phyloP scores from a whole-genome alignment of 805 yeast genomes.

The Candida jianshihensis region DNA sequence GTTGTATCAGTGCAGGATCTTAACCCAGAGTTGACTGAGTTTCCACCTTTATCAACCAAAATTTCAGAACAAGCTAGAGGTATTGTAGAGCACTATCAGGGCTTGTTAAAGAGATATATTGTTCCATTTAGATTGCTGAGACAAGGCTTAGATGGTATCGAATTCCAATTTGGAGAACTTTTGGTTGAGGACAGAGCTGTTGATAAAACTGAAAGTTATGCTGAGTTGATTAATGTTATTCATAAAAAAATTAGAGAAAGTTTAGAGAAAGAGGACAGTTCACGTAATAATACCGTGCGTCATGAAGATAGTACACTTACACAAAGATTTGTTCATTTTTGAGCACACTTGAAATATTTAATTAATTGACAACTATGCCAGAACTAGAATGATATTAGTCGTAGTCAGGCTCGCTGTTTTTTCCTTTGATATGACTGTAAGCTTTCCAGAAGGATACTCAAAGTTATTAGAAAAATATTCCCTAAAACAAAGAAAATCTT shows the following conservation, averaged over 20 bases:
- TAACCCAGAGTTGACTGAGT: conserved; percentile 31
- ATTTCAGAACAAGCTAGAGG: conserved; percentile 64
- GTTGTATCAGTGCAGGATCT: conserved; percentile 30
- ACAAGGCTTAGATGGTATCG: conserved; percentile 50
- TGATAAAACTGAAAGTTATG: conserved; percentile 48
- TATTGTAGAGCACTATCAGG: conserved; percentile 51
- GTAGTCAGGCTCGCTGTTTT: no score
- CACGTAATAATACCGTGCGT: conserved; percentile 10
- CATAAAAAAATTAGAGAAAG: conserved; percentile 57
- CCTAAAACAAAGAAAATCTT: neutral
- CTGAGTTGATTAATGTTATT: conserved; percentile 59
- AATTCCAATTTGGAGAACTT: conserved; percentile 40
- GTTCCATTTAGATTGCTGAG: conserved; percentile 55
- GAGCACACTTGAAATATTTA: no score
- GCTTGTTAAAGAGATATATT: conserved; percentile 29
- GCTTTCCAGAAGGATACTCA: conserved; percentile 1
- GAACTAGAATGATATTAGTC: no score
- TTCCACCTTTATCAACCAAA: conserved; percentile 66
- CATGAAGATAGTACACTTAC: conserved; percentile 20
- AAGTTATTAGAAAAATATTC: neutral
- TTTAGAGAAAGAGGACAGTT: conserved; percentile 36
- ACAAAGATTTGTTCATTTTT: conserved; percentile 16
- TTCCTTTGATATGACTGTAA: neutral
- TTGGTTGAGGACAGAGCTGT: conserved; percentile 68
- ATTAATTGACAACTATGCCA: no score